Base-by-base conservation (phyloP, 305 asterid genomes). In the Fraxinus latifolia region DNA sequence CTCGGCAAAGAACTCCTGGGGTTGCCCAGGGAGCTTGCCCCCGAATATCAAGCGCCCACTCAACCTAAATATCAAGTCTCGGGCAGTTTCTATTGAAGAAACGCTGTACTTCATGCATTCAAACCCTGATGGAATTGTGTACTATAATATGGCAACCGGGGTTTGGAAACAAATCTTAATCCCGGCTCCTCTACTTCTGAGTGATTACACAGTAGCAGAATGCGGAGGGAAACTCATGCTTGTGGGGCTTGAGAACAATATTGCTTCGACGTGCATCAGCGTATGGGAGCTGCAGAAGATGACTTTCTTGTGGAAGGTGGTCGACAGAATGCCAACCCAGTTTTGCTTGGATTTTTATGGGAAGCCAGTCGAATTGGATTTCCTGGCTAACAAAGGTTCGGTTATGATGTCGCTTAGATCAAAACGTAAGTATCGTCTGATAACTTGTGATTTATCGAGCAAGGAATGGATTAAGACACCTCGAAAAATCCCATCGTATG, bases 261-360 rank as follows among this genome's bases (percentile, higher is more conserved):
- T 86, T 81, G 88, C 86, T 58, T 88, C 89, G 81, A 86, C 88
- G 2, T 87, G 89, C 19, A 87, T 89, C 79, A 87, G 87, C 86
- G 84, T 87, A 84, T 89, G 91, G 92, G 92, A 89, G 85, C 87
- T 89, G 70, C 90, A 87, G 85, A 89, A 87, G 89, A 89, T 87
- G 92, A 86, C 89, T 77, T 88, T 89, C 32, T 84, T 89, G 87
- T 87, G 92, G 92, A 89, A 89, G 89, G 88, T 87, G 91, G 91
- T 89, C 83, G 90, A 87, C 91, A 89, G 91, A 89, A 89, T 89
- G 92, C 92, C 92, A 86, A 83, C 85, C 76, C 77, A 84, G 83
- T 89, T 87, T 89, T 86, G 91, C 88, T 89, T 84, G 84, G 92
- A 89, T 85, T 89, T 89, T 84, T 87, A 89, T 27, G 92, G 92